phyloP scores from a whole-genome alignment of 1,139 yeast species.

The Meyerozyma smithsonii region DNA sequence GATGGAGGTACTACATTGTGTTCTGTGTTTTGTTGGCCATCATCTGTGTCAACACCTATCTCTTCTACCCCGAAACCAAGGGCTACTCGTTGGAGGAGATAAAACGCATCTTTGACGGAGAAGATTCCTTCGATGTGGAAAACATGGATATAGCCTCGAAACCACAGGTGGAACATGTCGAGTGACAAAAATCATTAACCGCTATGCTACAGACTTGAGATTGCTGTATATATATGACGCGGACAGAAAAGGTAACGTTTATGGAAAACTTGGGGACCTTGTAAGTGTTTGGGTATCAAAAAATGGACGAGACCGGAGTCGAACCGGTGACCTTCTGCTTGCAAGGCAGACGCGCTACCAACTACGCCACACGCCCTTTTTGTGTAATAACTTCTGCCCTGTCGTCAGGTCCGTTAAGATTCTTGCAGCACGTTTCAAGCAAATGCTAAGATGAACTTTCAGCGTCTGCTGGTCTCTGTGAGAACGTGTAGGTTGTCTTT shows the following conservation, averaged over 20 bases:
- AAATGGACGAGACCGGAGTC: conserved; percentile 65
- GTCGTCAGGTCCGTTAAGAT: too few species aligned
- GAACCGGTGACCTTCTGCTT: conserved; percentile 65
- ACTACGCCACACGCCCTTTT: conserved; percentile 64
- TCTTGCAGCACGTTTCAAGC: too few species aligned
- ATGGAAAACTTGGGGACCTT: too few species aligned
- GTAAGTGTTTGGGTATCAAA: too few species aligned
- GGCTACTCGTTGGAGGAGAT: conserved; percentile 11
- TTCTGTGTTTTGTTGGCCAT: conserved; percentile 9
- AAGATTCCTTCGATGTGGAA: neutral
- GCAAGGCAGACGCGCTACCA: conserved; percentile 71
- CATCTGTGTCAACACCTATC: conserved; percentile 8
- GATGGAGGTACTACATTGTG: conserved; percentile 13
- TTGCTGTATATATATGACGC: too few species aligned
- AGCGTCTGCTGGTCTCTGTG: too few species aligned
- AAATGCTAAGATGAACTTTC: too few species aligned
- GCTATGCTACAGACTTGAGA: too few species aligned
- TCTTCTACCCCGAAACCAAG: conserved; percentile 9
- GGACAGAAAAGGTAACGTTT: too few species aligned
- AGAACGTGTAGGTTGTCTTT: too few species aligned
- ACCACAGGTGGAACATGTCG: conserved; percentile 1
- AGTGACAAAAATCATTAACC: too few species aligned
- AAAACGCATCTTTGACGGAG: conserved; percentile 9
- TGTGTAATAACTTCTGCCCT: too few species aligned
- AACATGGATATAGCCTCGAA: neutral